Evolutionary conservation across 192 early-diverging fungal species (phyloP).

Genomic region (Coemansia sp.): DNA sequence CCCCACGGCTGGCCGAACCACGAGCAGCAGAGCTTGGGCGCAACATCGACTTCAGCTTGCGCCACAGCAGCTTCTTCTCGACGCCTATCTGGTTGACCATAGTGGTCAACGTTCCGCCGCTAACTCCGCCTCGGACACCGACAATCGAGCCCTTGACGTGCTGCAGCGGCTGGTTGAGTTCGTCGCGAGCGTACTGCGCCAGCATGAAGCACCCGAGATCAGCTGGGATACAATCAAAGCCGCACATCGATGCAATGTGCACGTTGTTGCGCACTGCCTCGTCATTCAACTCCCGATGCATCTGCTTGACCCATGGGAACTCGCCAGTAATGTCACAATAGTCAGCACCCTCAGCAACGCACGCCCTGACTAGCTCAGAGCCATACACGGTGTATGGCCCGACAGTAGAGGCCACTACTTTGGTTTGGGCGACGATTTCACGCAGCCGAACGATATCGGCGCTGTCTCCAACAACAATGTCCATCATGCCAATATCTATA

Average conservation of each 20-base stretch:
- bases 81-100: constrained; percentile 27
- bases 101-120: constrained; percentile 69
- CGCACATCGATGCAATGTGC: constrained; percentile 79
- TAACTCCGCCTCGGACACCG: constrained; percentile 58
- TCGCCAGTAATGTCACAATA: constrained; percentile 95
- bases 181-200: constrained; percentile 56
- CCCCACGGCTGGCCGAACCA: not conserved
- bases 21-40: not conserved
- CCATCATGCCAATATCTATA: constrained; percentile 33
- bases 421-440: constrained; percentile 60
- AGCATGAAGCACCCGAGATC: constrained; percentile 83
- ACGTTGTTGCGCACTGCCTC: constrained; percentile 65
- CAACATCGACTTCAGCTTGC: not conserved
- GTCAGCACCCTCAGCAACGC: constrained; percentile 62
- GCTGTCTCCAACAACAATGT: constrained; percentile 72
- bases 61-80: constrained; percentile 7
- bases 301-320: constrained; percentile 61
- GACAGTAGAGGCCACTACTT: constrained; percentile 80
- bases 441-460: constrained; percentile 62
- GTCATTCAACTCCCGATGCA: constrained; percentile 70
- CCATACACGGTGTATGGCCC: constrained; percentile 81
- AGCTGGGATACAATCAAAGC: constrained; percentile 91
- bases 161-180: constrained; percentile 55
- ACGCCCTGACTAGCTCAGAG: constrained; percentile 58
- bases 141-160: constrained; percentile 67